These are phyloP conservation scores for Castanea crenata DNA, from an alignment of 306 rosid species.

Conservation along the genomic window DNA sequence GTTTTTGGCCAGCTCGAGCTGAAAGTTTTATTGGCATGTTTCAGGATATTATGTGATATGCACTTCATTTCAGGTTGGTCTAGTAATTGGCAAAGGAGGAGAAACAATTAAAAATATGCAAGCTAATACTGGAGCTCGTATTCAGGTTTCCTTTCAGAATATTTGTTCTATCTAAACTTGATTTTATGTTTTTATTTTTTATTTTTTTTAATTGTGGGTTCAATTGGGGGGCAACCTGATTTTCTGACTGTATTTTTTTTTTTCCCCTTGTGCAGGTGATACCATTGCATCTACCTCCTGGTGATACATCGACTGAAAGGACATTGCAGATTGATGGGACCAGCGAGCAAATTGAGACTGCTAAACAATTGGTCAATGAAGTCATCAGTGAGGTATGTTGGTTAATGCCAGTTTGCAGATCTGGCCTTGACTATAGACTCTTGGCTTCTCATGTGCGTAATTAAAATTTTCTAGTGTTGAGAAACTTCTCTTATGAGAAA, in stretches of 20 bases:
- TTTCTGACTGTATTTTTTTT: background rate
- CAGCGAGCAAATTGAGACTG: slow-evolving; percentile 82
- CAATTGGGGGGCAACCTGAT: background rate
- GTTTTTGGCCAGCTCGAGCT: background rate
- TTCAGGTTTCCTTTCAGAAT: slow-evolving; percentile 58
- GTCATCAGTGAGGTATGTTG: slow-evolving; percentile 85
- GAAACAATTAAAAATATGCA: slow-evolving; percentile 96
- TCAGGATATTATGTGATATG: background rate
- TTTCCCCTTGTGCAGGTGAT: slow-evolving; percentile 61
- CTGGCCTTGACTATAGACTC: slow-evolving; percentile 20
- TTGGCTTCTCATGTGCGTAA: slow-evolving; percentile 24
- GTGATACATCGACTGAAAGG: slow-evolving; percentile 81
- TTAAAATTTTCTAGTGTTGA: slow-evolving; percentile 2
- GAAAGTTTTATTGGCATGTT: background rate
- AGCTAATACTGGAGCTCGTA: slow-evolving; percentile 80
- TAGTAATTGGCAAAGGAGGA: slow-evolving; percentile 95
- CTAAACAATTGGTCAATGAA: slow-evolving; percentile 79
- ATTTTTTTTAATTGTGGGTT: background rate
- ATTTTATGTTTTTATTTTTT: background rate
- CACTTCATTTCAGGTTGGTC: slow-evolving; percentile 69
- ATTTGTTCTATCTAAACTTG: background rate
- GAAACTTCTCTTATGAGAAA: background rate
- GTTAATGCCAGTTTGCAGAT: slow-evolving; percentile 21
- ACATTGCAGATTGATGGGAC: slow-evolving; percentile 91
- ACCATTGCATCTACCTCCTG: slow-evolving; percentile 97